A percentile compares a stretch with the other conserved stretches of the same genome.
Evolutionary conservation across 805 yeast species (phyloP).

Genomic region (Starmerella asiatica): DNA sequence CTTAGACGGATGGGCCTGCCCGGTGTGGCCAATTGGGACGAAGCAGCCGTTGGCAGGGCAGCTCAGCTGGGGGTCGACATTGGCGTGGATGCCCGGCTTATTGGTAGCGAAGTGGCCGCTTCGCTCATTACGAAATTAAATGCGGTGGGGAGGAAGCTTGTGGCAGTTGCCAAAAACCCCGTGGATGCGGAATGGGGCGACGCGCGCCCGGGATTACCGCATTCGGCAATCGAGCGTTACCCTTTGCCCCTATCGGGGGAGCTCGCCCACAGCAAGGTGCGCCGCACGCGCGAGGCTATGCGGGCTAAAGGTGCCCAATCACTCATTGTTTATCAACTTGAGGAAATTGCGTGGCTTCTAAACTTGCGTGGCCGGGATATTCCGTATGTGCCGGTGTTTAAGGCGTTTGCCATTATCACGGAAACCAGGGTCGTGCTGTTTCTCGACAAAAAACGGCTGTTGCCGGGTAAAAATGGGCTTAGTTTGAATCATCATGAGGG

Average conservation of each 20-base stretch:
- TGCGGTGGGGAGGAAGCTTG: slow-evolving; percentile 31
- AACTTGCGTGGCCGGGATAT: slow-evolving; percentile 77
- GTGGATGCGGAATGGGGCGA: slow-evolving; percentile 68
- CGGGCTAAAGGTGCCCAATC: slow-evolving; percentile 25
- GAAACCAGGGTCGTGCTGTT: slow-evolving; percentile 35
- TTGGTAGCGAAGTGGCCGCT: slow-evolving; percentile 30
- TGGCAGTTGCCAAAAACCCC: slow-evolving; percentile 47
- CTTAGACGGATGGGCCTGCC: slow-evolving; percentile 64
- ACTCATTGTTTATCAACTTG: slow-evolving; percentile 54
- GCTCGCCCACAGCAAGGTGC: slow-evolving; percentile 43
- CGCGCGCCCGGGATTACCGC: slow-evolving; percentile 47
- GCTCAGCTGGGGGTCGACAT: slow-evolving; percentile 35
- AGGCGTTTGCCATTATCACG: slow-evolving; percentile 46
- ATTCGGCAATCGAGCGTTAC: slow-evolving; percentile 39
- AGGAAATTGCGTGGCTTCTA: slow-evolving; percentile 83
- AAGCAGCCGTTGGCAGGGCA: slow-evolving; percentile 53
- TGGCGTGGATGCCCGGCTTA: slow-evolving; percentile 73
- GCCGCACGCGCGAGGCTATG: slow-evolving; percentile 27
- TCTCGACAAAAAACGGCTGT: slow-evolving; percentile 28
- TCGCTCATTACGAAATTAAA: slow-evolving; percentile 19
- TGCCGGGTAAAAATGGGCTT: slow-evolving; percentile 9
- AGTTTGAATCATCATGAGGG: not conserved
- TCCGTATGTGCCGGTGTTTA: slow-evolving; percentile 76
- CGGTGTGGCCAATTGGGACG: slow-evolving; percentile 66
- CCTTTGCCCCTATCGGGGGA: slow-evolving; percentile 52